Conservation (phyloP, 78 protist genomes). For the Guillardia theta region DNA sequence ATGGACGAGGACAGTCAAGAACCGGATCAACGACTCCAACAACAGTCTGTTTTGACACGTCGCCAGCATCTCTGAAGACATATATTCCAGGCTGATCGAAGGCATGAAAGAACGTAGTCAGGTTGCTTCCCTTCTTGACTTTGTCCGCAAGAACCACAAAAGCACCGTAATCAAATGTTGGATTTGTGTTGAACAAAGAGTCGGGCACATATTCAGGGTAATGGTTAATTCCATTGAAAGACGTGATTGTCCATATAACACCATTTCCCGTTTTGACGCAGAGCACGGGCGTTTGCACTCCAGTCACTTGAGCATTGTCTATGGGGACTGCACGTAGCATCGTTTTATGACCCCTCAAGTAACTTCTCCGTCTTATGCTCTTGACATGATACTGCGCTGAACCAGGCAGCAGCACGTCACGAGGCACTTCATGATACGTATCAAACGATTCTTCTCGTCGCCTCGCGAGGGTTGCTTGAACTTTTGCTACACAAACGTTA, state of each 20-base stretch:
- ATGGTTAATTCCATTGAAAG: background rate
- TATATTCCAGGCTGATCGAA: constrained; percentile 58
- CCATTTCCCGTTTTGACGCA: constrained; percentile 51
- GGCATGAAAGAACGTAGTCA: constrained; percentile 40
- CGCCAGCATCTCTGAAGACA: constrained; percentile 38
- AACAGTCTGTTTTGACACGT: background rate
- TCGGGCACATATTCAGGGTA: constrained; percentile 72
- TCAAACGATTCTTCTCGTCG: too few species aligned
- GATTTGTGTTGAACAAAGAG: constrained; percentile 64
- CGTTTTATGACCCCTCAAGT: too few species aligned
- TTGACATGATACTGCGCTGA: too few species aligned
- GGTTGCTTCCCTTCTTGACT: background rate
- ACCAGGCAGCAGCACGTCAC: too few species aligned
- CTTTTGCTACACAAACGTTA: too few species aligned
- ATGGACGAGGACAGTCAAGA: constrained; percentile 45
- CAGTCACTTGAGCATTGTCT: background rate
- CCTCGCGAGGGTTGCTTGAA: too few species aligned
- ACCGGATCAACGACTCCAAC: constrained; percentile 44
- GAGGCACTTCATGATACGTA: too few species aligned
- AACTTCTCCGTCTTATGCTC: too few species aligned
- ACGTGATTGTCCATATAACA: background rate
- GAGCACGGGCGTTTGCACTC: constrained; percentile 46
- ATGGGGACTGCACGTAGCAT: background rate
- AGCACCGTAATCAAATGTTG: constrained; percentile 57
- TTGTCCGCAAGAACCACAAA: constrained; percentile 41